Evolutionary conservation across 1,284 basidiomycete species (phyloP), one percentile per base, ranked within the genome.

Genomic region (Austropuccinia psidii): DNA sequence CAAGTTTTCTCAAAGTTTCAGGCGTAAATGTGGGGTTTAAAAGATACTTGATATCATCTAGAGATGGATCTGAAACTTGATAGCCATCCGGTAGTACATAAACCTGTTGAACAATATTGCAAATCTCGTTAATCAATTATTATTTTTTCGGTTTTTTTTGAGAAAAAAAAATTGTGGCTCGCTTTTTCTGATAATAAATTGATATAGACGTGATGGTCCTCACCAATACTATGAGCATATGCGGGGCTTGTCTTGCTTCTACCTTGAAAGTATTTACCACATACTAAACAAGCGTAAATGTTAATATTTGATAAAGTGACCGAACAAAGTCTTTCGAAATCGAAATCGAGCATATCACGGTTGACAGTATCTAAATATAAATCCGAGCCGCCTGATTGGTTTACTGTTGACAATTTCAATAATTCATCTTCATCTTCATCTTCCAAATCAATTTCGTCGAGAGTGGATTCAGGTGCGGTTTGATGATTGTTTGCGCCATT

Each of bases 51-150:
- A 99, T 96, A 80, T 98, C 95, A 80, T 92, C 89, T 73, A 99
- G 83, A 6, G 93, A 96, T 24, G 94, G 92, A 82, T 98, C 94
- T 17, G 90, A 90, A 73, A 99, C 96, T 29, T 85, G 88, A 81
- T 98, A 98, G 47, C 93, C 92, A 82, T 99, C 96, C 49, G 96
- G 96, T n/a, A 99, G 85, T 45, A 98, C 90, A 81, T 95, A 98
- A 73, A 98, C 93, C 91, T 95, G 77, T 31, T 15, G 31, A 15
- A 29, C 27, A 62, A 24, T 17, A 21, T 19, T 31, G 35, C 33
- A 57, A 6, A 45, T 45, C 19, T 52, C 17, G 4, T 52, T 49
- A 60, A 21, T 47, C 17, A 52, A 58, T 21, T 31, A 15, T 65
- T 31, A 65, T 43, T 33, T 37, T 6, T 24, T 45, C 41, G 75